A percentile compares a stretch with the other conserved stretches of the same genome.
phyloP scores from a whole-genome alignment of 192 early-diverging fungal species.

The Rhizophagus sp. region DNA sequence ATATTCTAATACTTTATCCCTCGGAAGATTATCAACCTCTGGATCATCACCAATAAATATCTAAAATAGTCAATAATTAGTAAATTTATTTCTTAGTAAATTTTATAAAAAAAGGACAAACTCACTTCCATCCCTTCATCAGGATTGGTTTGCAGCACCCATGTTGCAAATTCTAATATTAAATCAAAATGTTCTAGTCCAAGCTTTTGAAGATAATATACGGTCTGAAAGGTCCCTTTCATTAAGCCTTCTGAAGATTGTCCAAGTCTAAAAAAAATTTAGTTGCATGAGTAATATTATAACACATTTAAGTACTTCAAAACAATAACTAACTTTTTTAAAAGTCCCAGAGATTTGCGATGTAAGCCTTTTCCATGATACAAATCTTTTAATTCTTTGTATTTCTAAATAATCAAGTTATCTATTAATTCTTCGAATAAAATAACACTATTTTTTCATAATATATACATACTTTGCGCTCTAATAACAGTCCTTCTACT shows the following conservation, averaged over 20 bases:
- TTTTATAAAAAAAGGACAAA: neutral
- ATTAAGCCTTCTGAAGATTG: conserved; percentile 54
- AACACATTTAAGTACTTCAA: neutral
- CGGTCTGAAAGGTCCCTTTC: conserved; percentile 62
- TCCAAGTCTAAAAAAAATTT: conserved; percentile 38
- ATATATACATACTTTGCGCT: conserved; percentile 56
- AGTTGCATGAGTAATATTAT: neutral
- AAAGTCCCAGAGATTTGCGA: conserved; percentile 84
- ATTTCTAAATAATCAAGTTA: conserved; percentile 54
- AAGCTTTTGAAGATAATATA: conserved; percentile 78
- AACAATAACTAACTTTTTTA: conserved; percentile 54
- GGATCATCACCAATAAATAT: conserved; percentile 59
- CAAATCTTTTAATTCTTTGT: conserved; percentile 88
- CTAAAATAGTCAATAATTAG: conserved; percentile 30
- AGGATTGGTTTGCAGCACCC: conserved; percentile 72
- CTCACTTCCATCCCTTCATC: conserved; percentile 68
- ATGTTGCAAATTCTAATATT: conserved; percentile 79
- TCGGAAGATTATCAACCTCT: conserved; percentile 63
- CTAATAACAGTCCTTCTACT: conserved; percentile 76
- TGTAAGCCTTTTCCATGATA: conserved; percentile 90
- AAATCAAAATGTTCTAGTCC: conserved; percentile 76
- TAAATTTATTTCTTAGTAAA: neutral
- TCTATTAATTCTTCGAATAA: neutral
- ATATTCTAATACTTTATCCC: conserved; percentile 62
- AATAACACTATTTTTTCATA: neutral